phyloP scores from a whole-genome alignment of 2,329 filamentous ascomycete genomes.

The Fusarium guadeloupense region DNA sequence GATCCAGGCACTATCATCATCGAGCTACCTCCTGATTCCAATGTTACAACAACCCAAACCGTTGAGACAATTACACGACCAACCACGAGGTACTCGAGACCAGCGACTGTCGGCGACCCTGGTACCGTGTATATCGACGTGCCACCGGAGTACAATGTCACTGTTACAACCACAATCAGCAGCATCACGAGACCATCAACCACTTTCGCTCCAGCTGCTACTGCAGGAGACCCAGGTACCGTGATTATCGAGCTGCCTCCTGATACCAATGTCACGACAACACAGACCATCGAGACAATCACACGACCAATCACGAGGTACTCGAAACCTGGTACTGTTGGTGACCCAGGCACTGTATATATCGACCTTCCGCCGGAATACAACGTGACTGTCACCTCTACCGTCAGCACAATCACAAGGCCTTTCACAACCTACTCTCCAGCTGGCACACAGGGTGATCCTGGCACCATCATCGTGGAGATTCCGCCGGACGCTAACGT shows the following conservation, averaged over 20 bases:
- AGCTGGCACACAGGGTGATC: slow-evolving; percentile 14
- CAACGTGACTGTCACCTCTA: slow-evolving; percentile 6
- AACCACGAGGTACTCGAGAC: slow-evolving; percentile 4
- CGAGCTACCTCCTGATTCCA: slow-evolving; percentile 8
- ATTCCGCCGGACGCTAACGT: slow-evolving; percentile 13
- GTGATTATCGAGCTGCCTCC: slow-evolving; percentile 11
- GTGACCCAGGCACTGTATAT: slow-evolving; percentile 19
- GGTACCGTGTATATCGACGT: slow-evolving; percentile 3
- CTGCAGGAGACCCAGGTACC: slow-evolving; percentile 8
- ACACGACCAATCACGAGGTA: slow-evolving; percentile 5
- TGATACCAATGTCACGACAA: slow-evolving; percentile 9
- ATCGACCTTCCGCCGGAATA: slow-evolving; percentile 13
- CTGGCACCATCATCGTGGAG: slow-evolving; percentile 15
- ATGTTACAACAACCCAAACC: slow-evolving; percentile 8
- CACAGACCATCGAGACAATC: background rate
- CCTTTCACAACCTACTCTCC: slow-evolving; percentile 7
- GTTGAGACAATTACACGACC: slow-evolving; percentile 3
- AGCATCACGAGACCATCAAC: too few relatives aligned
- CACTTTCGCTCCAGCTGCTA: too few relatives aligned
- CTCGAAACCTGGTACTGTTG: background rate
- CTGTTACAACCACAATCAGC: slow-evolving; percentile 3
- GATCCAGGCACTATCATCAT: slow-evolving; percentile 16
- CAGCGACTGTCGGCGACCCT: too few relatives aligned
- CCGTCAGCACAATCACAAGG: slow-evolving; percentile 2
- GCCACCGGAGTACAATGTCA: slow-evolving; percentile 24